Percentiles rank a stretch among this genome's conserved stretches.
phyloP scores from a whole-genome alignment of 345 rosid genomes.

The Erodium maritimum region DNA sequence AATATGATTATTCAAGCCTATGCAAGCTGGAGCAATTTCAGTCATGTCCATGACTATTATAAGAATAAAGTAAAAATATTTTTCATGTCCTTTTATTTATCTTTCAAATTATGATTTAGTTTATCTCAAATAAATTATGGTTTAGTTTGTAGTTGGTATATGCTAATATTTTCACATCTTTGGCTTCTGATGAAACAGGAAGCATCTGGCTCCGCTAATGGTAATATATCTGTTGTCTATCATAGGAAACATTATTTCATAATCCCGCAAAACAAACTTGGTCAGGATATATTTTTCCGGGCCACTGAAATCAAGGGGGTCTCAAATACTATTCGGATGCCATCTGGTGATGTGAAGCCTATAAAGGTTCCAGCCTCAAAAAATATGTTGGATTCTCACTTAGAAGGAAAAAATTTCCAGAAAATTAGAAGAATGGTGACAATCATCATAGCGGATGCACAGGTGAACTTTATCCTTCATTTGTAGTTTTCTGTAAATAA shows the following conservation, averaged over 20 bases:
- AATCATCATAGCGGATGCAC: constrained; percentile 56
- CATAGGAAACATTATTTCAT: constrained; percentile 67
- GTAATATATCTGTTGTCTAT: constrained; percentile 49
- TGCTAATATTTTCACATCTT: constrained; percentile 5
- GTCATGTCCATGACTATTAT: constrained; percentile 36
- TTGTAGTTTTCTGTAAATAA: not conserved
- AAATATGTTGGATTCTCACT: constrained; percentile 80
- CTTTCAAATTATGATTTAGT: constrained; percentile 3
- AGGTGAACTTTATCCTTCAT: constrained; percentile 28
- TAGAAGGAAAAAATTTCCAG: constrained; percentile 36
- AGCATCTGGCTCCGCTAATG: constrained; percentile 30
- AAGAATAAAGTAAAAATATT: constrained; percentile 30
- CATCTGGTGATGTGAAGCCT: constrained; percentile 79
- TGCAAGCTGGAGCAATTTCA: constrained; percentile 90
- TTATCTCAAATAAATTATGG: not conserved
- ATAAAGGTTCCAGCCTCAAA: constrained; percentile 80
- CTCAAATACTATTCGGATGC: constrained; percentile 54
- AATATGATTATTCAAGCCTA: constrained; percentile 96
- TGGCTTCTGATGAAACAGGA: constrained; percentile 31
- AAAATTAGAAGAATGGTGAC: constrained; percentile 61
- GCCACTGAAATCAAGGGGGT: constrained; percentile 52
- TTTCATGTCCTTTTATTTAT: constrained; percentile 3
- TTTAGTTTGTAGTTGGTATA: not conserved
- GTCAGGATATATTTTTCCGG: constrained; percentile 79
- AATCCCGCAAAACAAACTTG: constrained; percentile 87